Evolutionary conservation across 148 eudicot genomes (phyloP), one percentile per base, ranked within the genome.

Genomic region (Pouteria glomerata): DNA sequence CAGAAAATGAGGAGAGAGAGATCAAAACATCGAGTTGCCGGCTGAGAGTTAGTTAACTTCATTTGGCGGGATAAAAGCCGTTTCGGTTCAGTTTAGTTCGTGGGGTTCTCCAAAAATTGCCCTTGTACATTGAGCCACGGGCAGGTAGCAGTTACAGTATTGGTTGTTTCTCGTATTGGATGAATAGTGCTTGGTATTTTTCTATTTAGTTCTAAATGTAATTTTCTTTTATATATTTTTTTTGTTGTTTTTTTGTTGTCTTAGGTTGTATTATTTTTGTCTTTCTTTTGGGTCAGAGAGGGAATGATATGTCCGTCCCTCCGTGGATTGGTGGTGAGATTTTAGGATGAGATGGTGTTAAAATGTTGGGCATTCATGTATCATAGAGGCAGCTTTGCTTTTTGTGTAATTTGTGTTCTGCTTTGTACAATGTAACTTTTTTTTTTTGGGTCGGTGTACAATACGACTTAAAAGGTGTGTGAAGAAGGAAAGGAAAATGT

Each of bases 71-170:
- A 45, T 23, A 26, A 26, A 56, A 45, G 65, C 71, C 47, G 51
- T 44, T 66, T 3, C n/a, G n/a, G n/a, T n/a, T n/a, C n/a, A n/a
- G n/a, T n/a, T n/a, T n/a, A n/a, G n/a, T n/a, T n/a, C n/a, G n/a
- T n/a, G 44, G 71, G 57, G 76, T 58, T 51, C 60, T 59, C 68
- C 31, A 58, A 39, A 63, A 51, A 56, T 67, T 37, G 26, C 47
- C 63, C 56, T 70, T 79, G 83, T 82, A 79, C 74, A 79, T 77
- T 72, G 87, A 79, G 55, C 57, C 70, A 31, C 1, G 13, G 18
- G 61, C 34, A 27, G 34, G 34, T 57, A 29, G 69, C 73, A 79
- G 64, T 58, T 45, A 69, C 39, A 61, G 74, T 41, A 14, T 57
- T 67, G 58, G 57, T 66, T 63, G 59, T 30, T 57, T 29, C 33